These are phyloP conservation scores for Rubroshorea leprosula DNA, from an alignment of 345 rosid species.

Conservation along the genomic window DNA sequence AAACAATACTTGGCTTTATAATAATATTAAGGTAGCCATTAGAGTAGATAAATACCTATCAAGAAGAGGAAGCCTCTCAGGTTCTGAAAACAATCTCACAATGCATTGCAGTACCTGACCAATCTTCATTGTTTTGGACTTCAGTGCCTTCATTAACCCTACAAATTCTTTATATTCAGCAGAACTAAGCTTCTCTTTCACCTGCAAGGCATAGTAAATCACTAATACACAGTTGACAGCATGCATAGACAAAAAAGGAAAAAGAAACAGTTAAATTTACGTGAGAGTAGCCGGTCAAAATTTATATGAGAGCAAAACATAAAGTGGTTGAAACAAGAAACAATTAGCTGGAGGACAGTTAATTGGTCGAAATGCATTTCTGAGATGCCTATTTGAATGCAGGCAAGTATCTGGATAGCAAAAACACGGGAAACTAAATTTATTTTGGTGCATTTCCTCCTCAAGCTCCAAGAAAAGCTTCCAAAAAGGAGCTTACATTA, in stretches of 20 bases:
- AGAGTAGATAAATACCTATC: constrained; percentile 41
- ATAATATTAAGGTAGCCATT: not conserved
- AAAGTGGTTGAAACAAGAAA: no score
- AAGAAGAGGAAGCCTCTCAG: constrained; percentile 64
- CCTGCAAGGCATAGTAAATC: constrained; percentile 30
- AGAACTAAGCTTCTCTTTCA: constrained; percentile 60
- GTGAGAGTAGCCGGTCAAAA: no score
- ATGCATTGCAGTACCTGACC: constrained; percentile 55
- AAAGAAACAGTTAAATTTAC: not conserved
- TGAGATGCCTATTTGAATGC: no score
- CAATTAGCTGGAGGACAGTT: no score
- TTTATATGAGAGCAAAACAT: no score
- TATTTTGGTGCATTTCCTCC: no score
- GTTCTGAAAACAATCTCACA: constrained; percentile 57
- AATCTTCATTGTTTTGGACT: constrained; percentile 64
- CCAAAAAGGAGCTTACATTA: no score
- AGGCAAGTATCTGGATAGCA: no score
- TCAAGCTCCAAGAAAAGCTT: no score
- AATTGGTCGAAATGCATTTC: no score
- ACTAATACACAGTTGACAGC: not conserved
- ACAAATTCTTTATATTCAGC: constrained; percentile 79
- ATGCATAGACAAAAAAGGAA: not conserved
- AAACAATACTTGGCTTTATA: not conserved
- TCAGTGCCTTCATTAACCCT: constrained; percentile 76
- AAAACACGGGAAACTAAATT: no score